Evolutionary conservation across 1,139 yeast genomes (phyloP), one percentile per base, ranked within the genome.

Genomic region (Sugiyamaella neomexicana): DNA sequence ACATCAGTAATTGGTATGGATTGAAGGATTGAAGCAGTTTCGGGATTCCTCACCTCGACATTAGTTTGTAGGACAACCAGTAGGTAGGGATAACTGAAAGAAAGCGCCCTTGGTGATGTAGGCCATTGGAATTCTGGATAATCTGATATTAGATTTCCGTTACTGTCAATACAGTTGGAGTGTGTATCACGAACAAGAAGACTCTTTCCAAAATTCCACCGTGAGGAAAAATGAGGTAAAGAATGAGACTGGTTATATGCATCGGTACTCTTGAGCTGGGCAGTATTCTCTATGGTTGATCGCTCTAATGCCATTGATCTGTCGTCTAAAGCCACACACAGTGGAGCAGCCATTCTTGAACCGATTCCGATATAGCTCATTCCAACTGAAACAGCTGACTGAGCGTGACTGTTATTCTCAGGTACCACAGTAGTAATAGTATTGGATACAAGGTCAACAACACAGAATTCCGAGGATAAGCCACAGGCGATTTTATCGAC

Each of bases 401-500:
- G 46, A 3, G 55, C 29, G 5, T 50, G 39, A 12, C 44, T 45
- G 27, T 44, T 38, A 13, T 50, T 37, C 12, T 57, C 60, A 2
- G 58, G 45, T 15, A 44, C 47, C 5, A 50, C 46, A 1, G 48
- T 50, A 8, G 34, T 29, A 10, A 43, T 29, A 2, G 43, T 25
- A n/a, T 40, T 41, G 2, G 53, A 16, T 12, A 49, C 17, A 3
- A 50, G 29, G 31, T 54, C 53, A 16, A 50, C 54, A 4, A 51
- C 53, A 32, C 54, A 44, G 36, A 51, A 60, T 16, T 60, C 61
- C 8, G 71, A 60, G 17, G 59, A 60, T 52, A 74, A 57, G 2
- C 70, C 75, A 41, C 74, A 65, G 1, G 74, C 63, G 6, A 75
- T 57, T 17, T 60, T 65, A 38, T 71, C 69, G n/a, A 67, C 60